phyloP scores from a whole-genome alignment of 495 filamentous ascomycete genomes.

The Aspergillus haitiensis region DNA sequence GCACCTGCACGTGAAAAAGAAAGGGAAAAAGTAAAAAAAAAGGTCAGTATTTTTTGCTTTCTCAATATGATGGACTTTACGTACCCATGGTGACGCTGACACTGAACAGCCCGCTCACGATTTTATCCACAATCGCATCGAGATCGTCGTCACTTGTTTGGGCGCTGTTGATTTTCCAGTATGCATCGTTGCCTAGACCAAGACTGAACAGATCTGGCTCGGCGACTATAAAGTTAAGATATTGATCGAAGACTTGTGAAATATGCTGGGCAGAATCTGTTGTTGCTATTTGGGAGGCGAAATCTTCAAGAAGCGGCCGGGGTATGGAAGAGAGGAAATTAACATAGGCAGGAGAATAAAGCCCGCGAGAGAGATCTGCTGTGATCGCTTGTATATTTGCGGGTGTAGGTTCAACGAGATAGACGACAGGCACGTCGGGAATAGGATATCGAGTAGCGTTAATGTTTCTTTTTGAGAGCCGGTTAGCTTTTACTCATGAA shows the following conservation, averaged over 20 bases:
- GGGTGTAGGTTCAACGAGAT: slow-evolving; percentile 85
- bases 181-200: slow-evolving; percentile 83
- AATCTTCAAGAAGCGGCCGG: slow-evolving; percentile 90
- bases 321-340: slow-evolving; percentile 97
- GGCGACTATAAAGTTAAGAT: slow-evolving; percentile 94
- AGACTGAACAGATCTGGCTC: slow-evolving; percentile 96
- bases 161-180: slow-evolving; percentile 92
- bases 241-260: slow-evolving; percentile 93
- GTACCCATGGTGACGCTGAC: slow-evolving; percentile 95
- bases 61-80: slow-evolving; percentile 10
- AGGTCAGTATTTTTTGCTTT: neutral
- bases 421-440: slow-evolving; percentile 94
- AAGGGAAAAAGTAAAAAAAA: slow-evolving; percentile 9
- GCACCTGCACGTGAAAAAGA: slow-evolving; percentile 51
- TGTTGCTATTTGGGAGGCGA: slow-evolving; percentile 81
- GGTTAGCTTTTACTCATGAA: neutral
- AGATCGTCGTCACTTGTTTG: slow-evolving; percentile 87
- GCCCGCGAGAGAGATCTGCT: slow-evolving; percentile 77
- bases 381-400: slow-evolving; percentile 81
- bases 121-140: slow-evolving; percentile 80
- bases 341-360: slow-evolving; percentile 94
- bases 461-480: slow-evolving; percentile 60
- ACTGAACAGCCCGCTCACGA: slow-evolving; percentile 93
- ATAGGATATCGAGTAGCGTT: slow-evolving; percentile 82
- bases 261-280: slow-evolving; percentile 84